These are phyloP conservation scores for Fusarium sp. DNA, from an alignment of 2,329 filamentous ascomycete genomes.

Conservation along the genomic window DNA sequence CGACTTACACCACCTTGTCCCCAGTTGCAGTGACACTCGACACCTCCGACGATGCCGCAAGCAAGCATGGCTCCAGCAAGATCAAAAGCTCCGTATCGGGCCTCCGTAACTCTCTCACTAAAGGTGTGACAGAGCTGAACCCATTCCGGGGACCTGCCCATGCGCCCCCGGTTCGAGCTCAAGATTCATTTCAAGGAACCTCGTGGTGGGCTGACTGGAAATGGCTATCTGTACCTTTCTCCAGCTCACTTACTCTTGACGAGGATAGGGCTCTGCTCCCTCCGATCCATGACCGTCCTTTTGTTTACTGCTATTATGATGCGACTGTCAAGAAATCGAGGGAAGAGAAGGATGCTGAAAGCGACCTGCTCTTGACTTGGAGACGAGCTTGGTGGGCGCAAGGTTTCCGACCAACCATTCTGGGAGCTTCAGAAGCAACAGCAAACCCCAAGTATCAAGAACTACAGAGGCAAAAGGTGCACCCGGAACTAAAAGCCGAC, in stretches of 20 bases:
- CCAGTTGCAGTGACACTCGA: constrained; percentile 1
- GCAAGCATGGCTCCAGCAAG: constrained; percentile 54
- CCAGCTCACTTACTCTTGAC: constrained; percentile 81
- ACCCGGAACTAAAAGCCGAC: constrained; percentile 74
- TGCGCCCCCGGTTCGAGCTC: constrained; percentile 78
- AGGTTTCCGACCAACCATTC: constrained; percentile 87
- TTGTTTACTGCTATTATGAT: constrained; percentile 94
- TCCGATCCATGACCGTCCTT: constrained; percentile 75
- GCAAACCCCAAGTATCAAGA: constrained; percentile 83
- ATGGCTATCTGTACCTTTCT: constrained; percentile 89
- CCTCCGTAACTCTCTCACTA: constrained; percentile 58
- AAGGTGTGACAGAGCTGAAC: constrained; percentile 63
- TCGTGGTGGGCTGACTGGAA: constrained; percentile 92
- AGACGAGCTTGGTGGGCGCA: constrained; percentile 95
- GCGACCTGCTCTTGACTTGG: constrained; percentile 86
- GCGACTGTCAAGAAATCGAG: constrained; percentile 72
- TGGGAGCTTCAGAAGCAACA: constrained; percentile 84
- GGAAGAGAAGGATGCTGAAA: constrained; percentile 78
- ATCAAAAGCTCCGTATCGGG: constrained; percentile 65
- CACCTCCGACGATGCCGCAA: constrained; percentile 5
- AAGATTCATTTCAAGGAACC: constrained; percentile 82
- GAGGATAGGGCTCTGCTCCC: constrained; percentile 88
- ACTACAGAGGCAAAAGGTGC: constrained; percentile 73
- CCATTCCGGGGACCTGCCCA: constrained; percentile 79
- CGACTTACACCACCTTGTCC: constrained; percentile 67